A percentile compares a stretch with the other conserved stretches of the same genome.
Conservation (phyloP, 176 grass and related monocot genomes). For the Musa beccarii region DNA sequence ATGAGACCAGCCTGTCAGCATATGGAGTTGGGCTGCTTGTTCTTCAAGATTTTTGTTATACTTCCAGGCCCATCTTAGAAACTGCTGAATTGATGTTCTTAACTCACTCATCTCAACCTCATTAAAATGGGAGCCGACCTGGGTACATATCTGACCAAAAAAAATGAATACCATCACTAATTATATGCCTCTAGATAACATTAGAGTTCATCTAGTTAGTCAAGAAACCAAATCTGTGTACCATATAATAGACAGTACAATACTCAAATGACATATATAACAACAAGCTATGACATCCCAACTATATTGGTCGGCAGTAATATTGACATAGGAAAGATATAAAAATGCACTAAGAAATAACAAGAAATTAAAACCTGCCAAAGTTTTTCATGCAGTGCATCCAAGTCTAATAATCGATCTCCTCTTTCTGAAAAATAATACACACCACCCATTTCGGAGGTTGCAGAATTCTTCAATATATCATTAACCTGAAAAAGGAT, state of each 20-base stretch:
- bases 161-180: background rate
- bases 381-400: slow-evolving; percentile 78
- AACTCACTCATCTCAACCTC: slow-evolving; percentile 61
- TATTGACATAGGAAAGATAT: background rate
- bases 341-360: background rate
- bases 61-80: slow-evolving; percentile 90
- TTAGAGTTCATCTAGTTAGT: background rate
- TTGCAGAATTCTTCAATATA: slow-evolving; percentile 54
- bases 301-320: too few species aligned
- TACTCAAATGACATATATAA: too few species aligned
- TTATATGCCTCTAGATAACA: background rate
- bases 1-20: slow-evolving; percentile 95
- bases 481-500: slow-evolving; percentile 48
- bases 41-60: slow-evolving; percentile 98
- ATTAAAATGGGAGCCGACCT: slow-evolving; percentile 38
- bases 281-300: too few species aligned
- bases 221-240: background rate
- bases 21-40: slow-evolving; percentile 90
- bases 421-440: slow-evolving; percentile 94
- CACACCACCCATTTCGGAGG: slow-evolving; percentile 66
- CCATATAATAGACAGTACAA: background rate
- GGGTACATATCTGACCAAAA: slow-evolving; percentile 36
- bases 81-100: slow-evolving; percentile 72
- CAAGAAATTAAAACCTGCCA: slow-evolving; percentile 50
- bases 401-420: slow-evolving; percentile 77